phyloP scores from a whole-genome alignment of 371 early-diverging fungal genomes.

The Rhizomucor pusillus region DNA sequence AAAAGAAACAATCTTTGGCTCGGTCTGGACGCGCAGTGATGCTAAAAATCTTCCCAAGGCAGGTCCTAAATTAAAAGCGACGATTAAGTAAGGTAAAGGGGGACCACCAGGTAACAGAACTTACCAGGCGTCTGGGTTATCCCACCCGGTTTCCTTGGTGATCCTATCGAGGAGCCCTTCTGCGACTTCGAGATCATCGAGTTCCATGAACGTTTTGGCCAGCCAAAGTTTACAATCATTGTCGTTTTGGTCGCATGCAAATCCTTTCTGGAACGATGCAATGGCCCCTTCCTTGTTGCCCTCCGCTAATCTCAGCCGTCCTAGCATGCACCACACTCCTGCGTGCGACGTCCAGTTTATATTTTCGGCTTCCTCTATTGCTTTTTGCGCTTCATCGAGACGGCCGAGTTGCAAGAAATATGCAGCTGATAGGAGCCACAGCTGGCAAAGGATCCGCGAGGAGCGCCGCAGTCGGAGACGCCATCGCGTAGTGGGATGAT shows the following conservation, averaged over 20 bases:
- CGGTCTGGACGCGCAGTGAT: conserved; percentile 53
- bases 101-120: conserved; percentile 8
- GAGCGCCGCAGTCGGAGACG: conserved; percentile 27
- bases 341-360: conserved; percentile 54
- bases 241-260: conserved; percentile 50
- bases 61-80: conserved; percentile 41
- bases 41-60: conserved; percentile 54
- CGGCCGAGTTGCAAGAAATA: conserved; percentile 55
- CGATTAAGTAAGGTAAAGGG: background rate
- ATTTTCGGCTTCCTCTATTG: conserved; percentile 66
- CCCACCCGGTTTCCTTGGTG: conserved; percentile 61
- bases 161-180: conserved; percentile 53
- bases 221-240: conserved; percentile 44
- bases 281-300: conserved; percentile 32
- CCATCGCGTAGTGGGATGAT: conserved; percentile 21
- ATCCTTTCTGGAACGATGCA: conserved; percentile 53
- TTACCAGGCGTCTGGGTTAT: conserved; percentile 66
- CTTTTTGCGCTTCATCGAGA: conserved; percentile 62
- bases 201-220: conserved; percentile 43
- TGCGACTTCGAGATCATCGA: conserved; percentile 48
- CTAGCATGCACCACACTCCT: conserved; percentile 60
- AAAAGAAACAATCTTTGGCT: conserved; percentile 67
- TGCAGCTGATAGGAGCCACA: conserved; percentile 66
- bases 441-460: conserved; percentile 31
- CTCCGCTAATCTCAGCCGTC: conserved; percentile 44